Base-by-base conservation (phyloP, 805 yeast species). In the Yarrowia porcina region DNA sequence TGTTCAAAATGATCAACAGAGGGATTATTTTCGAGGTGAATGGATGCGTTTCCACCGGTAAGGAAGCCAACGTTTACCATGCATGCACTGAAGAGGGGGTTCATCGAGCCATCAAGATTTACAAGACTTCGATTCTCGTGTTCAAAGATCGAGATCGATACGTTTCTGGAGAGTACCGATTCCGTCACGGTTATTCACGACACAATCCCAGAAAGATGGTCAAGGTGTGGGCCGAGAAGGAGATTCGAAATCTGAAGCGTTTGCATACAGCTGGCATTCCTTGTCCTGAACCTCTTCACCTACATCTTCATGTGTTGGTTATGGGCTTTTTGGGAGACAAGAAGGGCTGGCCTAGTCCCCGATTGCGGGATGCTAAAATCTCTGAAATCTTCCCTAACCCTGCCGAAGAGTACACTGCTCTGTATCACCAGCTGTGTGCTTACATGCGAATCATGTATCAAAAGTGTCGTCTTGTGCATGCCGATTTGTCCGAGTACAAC, bases 181-280 rank as follows among this genome's bases (percentile, higher is more conserved):
- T 94, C 76, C 79, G 97, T 70, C 88, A 89, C 71, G 90, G 93
- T 69, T 83, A 85, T 39, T 83, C 81, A 64, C 91, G 89, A 69
- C 90, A 91, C 67, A 94, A 94, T 71, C 98, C 98, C 10, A 81
- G 99, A 71, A 93, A 93, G 72, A 93, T 94, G 97, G 97, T 94
- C 66, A 90, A 90, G 73, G 82, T 92, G 23, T 94, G 99, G 99
- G 98, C 99, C 0, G 99, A 94, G 73, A 94, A 94, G 72, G 99
- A 94, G 76, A 93, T 92, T 68, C 77, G 99, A 63, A 94, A 94
- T 72, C 79, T 94, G 74, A 93, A 90, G 73, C 82, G 99, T 71
- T 79, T 94, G 20, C 77, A 88, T 72, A 72, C 81, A 49, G 81
- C 85, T 63, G 96, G 96, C 0, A 88, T 94, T 35, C 94, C 96